These are phyloP conservation scores for Xylaria sp. DNA, from an alignment of 2,329 filamentous ascomycete species.

Conservation along the genomic window DNA sequence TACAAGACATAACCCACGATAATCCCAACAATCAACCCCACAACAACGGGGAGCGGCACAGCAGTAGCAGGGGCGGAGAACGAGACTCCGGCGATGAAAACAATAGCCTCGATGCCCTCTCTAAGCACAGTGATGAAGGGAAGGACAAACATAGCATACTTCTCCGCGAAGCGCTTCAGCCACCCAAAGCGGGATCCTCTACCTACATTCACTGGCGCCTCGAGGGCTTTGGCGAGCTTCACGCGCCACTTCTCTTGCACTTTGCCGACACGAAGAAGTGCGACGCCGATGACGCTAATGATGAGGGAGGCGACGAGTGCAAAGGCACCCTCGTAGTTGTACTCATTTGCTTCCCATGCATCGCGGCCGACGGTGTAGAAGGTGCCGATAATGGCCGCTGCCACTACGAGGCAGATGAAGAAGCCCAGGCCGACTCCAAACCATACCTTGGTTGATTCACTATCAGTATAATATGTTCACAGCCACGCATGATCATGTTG, in stretches of 20 bases:
- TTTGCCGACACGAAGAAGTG: constrained; percentile 82
- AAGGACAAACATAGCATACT: constrained; percentile 86
- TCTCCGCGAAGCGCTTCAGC: constrained; percentile 74
- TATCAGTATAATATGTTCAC: constrained; percentile 2
- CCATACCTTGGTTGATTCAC: constrained; percentile 66
- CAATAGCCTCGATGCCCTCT: constrained; percentile 85
- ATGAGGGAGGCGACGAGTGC: constrained; percentile 78
- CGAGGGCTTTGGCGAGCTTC: constrained; percentile 78
- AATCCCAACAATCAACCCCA: constrained; percentile 74
- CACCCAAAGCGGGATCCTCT: constrained; percentile 50
- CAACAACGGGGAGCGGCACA: constrained; percentile 80
- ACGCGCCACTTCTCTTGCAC: constrained; percentile 88
- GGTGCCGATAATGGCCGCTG: constrained; percentile 74
- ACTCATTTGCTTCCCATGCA: constrained; percentile 73
- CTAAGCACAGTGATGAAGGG: constrained; percentile 89
- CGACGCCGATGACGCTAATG: constrained; percentile 83
- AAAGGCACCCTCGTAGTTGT: constrained; percentile 85
- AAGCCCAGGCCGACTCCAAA: constrained; percentile 70
- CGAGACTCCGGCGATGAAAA: constrained; percentile 87
- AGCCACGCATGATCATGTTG: not conserved
- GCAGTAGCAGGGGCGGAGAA: constrained; percentile 78
- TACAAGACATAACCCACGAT: constrained; percentile 80
- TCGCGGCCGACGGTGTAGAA: constrained; percentile 77
- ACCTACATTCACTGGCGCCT: constrained; percentile 60
- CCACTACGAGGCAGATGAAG: constrained; percentile 71